Base-by-base conservation (phyloP, 2,329 filamentous ascomycete genomes). In the Microascus cirrosus region DNA sequence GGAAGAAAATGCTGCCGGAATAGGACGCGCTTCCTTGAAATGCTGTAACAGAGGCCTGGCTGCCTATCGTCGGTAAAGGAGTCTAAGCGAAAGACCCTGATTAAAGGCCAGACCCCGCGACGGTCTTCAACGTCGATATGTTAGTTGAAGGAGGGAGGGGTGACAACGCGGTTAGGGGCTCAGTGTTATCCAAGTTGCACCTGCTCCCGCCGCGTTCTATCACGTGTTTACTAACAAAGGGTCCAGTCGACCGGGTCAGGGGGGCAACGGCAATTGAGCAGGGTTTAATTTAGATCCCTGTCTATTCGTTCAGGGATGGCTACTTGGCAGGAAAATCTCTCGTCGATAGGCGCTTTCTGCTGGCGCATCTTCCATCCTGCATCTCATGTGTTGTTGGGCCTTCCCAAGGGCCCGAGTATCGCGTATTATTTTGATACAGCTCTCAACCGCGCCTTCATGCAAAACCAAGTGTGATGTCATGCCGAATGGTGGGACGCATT, bases 161-260 rank as follows among this genome's bases (percentile, higher is more conserved):
- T 32, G 51, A 12, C 11, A n/a, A 53, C 28, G 24, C 51, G 24
- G 2, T 53, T 34, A 28, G 24, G 51, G 51, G 24, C 3, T 34
- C 24, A n/a, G 15, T 13, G 51, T 13, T 22, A 13, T 28, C 7
- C 28, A n/a, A 32, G 48, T 34, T 28, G 15, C 12, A 34, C 15
- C 25, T 28, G 24, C 8, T 32, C 20, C 34, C 25, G 13, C 28
- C 15, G 24, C 51, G 24, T 32, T 25, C 28, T 7, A 28, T 28
- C 55, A 57, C 55, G 55, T 57, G 55, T 57, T 57, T 57, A 57
- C 55, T 53, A 57, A 57, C 55, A 57, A 57, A 36, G 45, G 36
- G 11, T 12, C 18, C 6, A 24, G 45, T 12, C 36, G 36, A 42
- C 36, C 36, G 15, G 36, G 45, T 12, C 45, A 50, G 45, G 20